Evolutionary conservation across 495 filamentous ascomycete species (phyloP).

Genomic region (Neurospora intermedia): DNA sequence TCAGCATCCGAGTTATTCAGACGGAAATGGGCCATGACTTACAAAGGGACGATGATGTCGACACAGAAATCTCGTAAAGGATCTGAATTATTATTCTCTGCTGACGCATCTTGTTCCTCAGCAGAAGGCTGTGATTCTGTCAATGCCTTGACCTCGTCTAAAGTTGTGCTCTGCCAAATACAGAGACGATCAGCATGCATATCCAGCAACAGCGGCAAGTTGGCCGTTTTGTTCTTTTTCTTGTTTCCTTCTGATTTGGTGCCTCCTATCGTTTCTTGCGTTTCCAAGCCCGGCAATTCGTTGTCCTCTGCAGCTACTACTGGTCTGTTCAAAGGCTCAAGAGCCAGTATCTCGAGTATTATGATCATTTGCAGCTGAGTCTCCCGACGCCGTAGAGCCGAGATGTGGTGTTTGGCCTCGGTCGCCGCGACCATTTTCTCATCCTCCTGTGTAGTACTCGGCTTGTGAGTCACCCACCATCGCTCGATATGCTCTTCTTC

Average conservation of each 20-base stretch:
- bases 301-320: constrained; percentile 27
- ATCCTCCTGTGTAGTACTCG: constrained; percentile 22
- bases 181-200: constrained; percentile 81
- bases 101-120: constrained; percentile 18
- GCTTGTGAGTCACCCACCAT: constrained; percentile 62
- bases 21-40: constrained; percentile 21
- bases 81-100: constrained; percentile 25
- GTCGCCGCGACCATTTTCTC: constrained; percentile 23
- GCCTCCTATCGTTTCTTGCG: constrained; percentile 11
- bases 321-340: constrained; percentile 44
- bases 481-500: constrained; percentile 65
- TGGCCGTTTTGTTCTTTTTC: constrained; percentile 32
- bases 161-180: constrained; percentile 86
- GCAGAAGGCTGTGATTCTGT: constrained; percentile 34
- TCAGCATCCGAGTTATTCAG: background rate
- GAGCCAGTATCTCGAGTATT: constrained; percentile 74
- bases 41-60: constrained; percentile 90
- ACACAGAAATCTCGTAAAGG: constrained; percentile 63
- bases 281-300: constrained; percentile 29
- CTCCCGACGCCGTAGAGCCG: constrained; percentile 60
- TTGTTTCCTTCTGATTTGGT: constrained; percentile 14
- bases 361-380: constrained; percentile 87
- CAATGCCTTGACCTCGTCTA: constrained; percentile 41
- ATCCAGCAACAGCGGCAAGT: constrained; percentile 55
- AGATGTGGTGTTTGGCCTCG: constrained; percentile 47